phyloP scores from a whole-genome alignment of 257 asterid species.

The Coffea canephora region DNA sequence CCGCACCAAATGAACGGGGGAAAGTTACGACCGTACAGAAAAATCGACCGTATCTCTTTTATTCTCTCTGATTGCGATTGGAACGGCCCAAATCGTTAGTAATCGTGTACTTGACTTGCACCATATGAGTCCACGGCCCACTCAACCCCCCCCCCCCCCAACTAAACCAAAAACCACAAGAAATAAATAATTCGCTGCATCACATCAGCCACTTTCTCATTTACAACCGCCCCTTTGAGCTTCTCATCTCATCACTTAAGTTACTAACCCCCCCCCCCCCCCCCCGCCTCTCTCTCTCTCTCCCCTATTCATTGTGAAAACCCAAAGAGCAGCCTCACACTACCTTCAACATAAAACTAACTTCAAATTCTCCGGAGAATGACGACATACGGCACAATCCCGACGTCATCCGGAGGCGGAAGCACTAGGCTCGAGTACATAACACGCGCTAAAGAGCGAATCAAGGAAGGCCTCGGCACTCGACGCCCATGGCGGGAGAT shows the following conservation, averaged over 20 bases:
- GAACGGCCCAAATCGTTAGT: too few relatives aligned
- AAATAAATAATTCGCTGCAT: constrained; percentile 29
- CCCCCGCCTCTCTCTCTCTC: too few relatives aligned
- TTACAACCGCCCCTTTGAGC: constrained; percentile 21
- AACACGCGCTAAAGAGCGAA: constrained; percentile 71
- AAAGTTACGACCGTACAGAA: too few relatives aligned
- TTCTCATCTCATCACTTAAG: constrained; percentile 5
- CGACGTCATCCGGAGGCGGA: constrained; percentile 55
- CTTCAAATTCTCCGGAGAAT: constrained; percentile 19
- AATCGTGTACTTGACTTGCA: too few relatives aligned
- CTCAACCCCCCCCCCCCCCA: too few relatives aligned
- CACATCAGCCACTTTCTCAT: constrained; percentile 21
- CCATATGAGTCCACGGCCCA: too few relatives aligned
- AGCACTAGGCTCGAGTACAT: constrained; percentile 53
- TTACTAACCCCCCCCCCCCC: neutral
- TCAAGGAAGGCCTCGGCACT: constrained; percentile 68
- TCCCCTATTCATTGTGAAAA: neutral
- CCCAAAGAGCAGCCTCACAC: too few relatives aligned
- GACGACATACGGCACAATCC: constrained; percentile 88
- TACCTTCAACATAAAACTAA: too few relatives aligned
- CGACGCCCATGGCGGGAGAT: constrained; percentile 83
- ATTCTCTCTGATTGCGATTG: too few relatives aligned
- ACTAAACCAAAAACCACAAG: too few relatives aligned
- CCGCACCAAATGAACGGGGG: too few relatives aligned
- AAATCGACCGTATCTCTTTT: too few relatives aligned